Evolutionary conservation across 768 basidiomycete genomes (phyloP), one percentile per base, ranked within the genome.

Genomic region (Rhizopogon sp.): DNA sequence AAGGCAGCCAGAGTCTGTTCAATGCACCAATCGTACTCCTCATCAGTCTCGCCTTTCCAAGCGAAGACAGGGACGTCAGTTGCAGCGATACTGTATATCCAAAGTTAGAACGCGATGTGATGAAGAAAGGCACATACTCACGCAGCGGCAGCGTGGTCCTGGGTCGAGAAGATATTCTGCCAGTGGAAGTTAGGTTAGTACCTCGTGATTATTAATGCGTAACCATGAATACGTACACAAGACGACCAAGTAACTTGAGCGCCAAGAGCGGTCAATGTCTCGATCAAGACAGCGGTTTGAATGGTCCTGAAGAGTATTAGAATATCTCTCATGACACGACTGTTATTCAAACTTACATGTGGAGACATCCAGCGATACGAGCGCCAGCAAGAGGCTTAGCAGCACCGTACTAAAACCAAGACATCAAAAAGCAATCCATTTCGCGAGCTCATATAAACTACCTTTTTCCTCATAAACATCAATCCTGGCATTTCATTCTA

Each of bases 21-120:
- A 63, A 99, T 93, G 72, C 95, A 98, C 97, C 97, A 99, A 61
- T 74, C 68, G 76, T 98, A 98, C 71, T 99, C 97, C 73, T 98
- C 97, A 70, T 98, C 97, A 44, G 95, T 95, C 79, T 99, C 97
- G 54, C 97, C 97, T 79, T 99, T 99, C 97, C 97, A 99, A 41
- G 97, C 97, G 68, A 85, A 99, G 66, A 98, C 97, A 61, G 97
- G 97, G 54, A 98, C 91, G 62, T 96, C 96, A 56, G 97, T 98
- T 16, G 94, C 96, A 60, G 96, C 96, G 60, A 98, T 98, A 61
- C 90, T 93, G 64, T 20, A 54, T 10, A 57, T 14, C 4, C 29
- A 2, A 37, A 13, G 6, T 50, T 62, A 39, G 60, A 20, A 42
- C 45, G 53, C 25, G 11, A 44, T 43, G 39, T 3, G 22, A 47